Evolutionary conservation across 768 basidiomycete genomes (phyloP), one percentile per base, ranked within the genome.

Genomic region (Boletus tylopilopsis): DNA sequence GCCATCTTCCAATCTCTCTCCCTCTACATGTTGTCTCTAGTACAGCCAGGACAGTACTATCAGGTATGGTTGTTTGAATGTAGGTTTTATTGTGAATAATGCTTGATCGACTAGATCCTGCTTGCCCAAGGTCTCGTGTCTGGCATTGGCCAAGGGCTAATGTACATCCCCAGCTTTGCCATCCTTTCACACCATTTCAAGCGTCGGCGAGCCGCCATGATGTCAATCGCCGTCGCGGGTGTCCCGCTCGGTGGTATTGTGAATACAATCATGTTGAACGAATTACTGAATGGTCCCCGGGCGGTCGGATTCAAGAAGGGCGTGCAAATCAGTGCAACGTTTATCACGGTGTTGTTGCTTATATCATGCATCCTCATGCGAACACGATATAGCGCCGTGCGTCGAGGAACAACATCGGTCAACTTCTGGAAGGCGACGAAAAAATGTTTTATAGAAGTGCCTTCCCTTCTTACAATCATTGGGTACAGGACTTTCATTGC

Each of bases 191-290:
- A 77, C 29, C 71, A 75, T 54, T 81, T 80, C 62, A 59, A 60
- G 25, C 63, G 61, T 40, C 63, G 68, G 13, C 66, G 76, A 22
- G 61, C 74, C 4, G 53, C 74, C 5, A 75, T 76, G 6, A 74
- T 76, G 56, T 75, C 77, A 9, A 58, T 80, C 36, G 69, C 69
- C 6, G 32, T 74, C 24, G 76, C 77, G 24, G 76, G 76, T 21
- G 71, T 75, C 29, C 73, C 78, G 3, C 60, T 82, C 3, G 84
- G 85, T 8, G 80, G 78, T 6, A 66, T 80, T 19, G 55, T 78
- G 13, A 76, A 83, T 47, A 80, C 82, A 1, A 80, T 84, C 53
- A 76, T 85, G 71, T 66, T 87, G 24, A 85, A 87, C 60, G 64
- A 72, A 21, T 51, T 45, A 29, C 51, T 44, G 45, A 75, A 74